Evolutionary conservation across 116 monocot genomes (phyloP).

Genomic region (Dioscorea cayenensis): DNA sequence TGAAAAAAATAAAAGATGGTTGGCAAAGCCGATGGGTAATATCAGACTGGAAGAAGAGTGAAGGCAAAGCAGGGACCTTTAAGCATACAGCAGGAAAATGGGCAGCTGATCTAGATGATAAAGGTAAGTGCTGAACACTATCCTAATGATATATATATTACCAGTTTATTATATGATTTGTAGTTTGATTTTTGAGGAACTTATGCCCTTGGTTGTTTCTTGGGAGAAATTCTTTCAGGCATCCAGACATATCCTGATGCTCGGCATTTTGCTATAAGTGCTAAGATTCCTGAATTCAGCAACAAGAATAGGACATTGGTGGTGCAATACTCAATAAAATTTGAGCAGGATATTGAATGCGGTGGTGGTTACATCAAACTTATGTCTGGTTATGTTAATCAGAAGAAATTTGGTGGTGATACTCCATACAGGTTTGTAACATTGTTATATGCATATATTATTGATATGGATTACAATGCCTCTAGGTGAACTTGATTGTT

Average conservation of each 20-base stretch:
- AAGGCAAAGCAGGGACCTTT: constrained; percentile 49
- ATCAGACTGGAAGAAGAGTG: constrained; percentile 64
- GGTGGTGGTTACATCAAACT: constrained; percentile 39
- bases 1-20: constrained; percentile 23
- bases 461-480: not conserved
- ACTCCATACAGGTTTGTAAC: constrained; percentile 38
- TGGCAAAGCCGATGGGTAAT: constrained; percentile 58
- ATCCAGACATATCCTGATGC: constrained; percentile 16
- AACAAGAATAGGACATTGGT: constrained; percentile 29
- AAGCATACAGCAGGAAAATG: constrained; percentile 60
- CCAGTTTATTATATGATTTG: not conserved
- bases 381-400: constrained; percentile 32
- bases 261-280: constrained; percentile 15
- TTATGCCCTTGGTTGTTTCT: not conserved
- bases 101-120: constrained; percentile 44
- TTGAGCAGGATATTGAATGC: constrained; percentile 52
- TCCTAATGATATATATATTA: not conserved
- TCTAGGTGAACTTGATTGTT: not conserved
- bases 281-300: constrained; percentile 12
- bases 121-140: constrained; percentile 18
- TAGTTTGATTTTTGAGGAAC: not conserved
- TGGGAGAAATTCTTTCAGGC: not conserved
- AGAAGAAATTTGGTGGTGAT: constrained; percentile 44
- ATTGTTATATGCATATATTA: not conserved
- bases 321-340: constrained; percentile 42